These are phyloP conservation scores for Dendrostoma leiphaemia DNA, from an alignment of 2,329 filamentous ascomycete genomes.

Conservation along the genomic window DNA sequence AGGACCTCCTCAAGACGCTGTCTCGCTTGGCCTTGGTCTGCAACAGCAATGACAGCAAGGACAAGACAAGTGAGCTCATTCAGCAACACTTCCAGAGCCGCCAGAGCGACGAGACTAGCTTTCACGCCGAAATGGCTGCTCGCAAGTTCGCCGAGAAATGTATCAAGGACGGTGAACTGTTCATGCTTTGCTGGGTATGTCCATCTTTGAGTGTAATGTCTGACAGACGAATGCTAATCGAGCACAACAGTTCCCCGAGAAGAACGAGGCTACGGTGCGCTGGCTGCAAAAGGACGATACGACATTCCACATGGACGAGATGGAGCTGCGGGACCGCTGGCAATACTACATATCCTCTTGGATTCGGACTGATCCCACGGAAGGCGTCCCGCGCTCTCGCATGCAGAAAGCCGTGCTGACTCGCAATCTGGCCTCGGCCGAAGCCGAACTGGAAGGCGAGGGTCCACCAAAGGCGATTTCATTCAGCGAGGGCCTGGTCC, in stretches of 20 bases:
- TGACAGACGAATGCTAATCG: background rate
- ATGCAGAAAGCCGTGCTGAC: slow-evolving; percentile 68
- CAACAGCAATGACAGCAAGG: slow-evolving; percentile 81
- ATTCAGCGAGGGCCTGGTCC: slow-evolving; percentile 65
- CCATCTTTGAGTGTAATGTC: background rate
- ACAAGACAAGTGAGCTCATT: slow-evolving; percentile 89
- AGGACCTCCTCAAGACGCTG: slow-evolving; percentile 80
- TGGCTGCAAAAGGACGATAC: slow-evolving; percentile 67
- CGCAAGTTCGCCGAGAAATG: slow-evolving; percentile 91
- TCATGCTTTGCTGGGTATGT: slow-evolving; percentile 87
- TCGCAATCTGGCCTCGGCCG: slow-evolving; percentile 64
- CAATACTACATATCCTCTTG: slow-evolving; percentile 95
- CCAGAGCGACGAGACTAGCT: slow-evolving; percentile 80
- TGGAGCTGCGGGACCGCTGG: slow-evolving; percentile 82
- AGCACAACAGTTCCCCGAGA: slow-evolving; percentile 68
- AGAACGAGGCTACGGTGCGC: slow-evolving; percentile 68
- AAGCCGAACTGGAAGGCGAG: slow-evolving; percentile 63
- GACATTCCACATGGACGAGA: slow-evolving; percentile 84
- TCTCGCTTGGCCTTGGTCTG: slow-evolving; percentile 80
- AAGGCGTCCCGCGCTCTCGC: slow-evolving; percentile 65
- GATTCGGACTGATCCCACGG: slow-evolving; percentile 83
- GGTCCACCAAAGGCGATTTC: slow-evolving; percentile 59
- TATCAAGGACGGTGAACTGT: slow-evolving; percentile 89
- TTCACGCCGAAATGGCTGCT: slow-evolving; percentile 84
- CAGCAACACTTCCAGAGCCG: slow-evolving; percentile 82